Evolutionary conservation across 2,329 filamentous ascomycete species (phyloP).

Genomic region (Ophiostoma quercus): DNA sequence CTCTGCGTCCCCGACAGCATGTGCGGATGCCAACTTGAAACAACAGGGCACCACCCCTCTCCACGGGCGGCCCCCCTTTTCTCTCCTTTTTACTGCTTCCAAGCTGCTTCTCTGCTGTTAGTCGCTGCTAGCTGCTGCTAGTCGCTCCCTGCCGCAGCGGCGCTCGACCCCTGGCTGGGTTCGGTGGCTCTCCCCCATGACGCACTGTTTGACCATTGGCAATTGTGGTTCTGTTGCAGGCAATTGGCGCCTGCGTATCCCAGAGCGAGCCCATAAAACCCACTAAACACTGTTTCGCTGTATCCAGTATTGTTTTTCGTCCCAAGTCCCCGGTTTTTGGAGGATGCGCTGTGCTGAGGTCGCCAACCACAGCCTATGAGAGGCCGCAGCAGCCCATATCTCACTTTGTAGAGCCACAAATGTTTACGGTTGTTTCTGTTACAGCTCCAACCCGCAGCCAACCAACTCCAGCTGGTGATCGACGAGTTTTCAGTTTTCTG

Average conservation of each 20-base stretch:
- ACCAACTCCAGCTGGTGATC: neutral
- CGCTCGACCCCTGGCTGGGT: slow-evolving; percentile 1
- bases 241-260: neutral
- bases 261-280: neutral
- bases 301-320: neutral
- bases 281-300: slow-evolving; percentile 1
- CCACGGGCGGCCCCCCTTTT: slow-evolving; percentile 4
- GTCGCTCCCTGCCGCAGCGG: neutral
- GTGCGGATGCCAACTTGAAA: neutral
- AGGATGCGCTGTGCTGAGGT: slow-evolving; percentile 2
- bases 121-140: neutral
- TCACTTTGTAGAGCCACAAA: neutral
- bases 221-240: neutral
- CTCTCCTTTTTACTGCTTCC: slow-evolving; percentile 1
- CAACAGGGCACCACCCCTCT: slow-evolving; percentile 4
- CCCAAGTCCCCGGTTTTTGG: slow-evolving; percentile 7
- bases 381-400: neutral
- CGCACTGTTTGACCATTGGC: slow-evolving; percentile 3
- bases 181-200: neutral
- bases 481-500: neutral
- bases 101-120: neutral
- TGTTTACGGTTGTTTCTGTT: neutral
- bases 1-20: neutral
- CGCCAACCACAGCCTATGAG: slow-evolving; percentile 10
- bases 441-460: neutral